Base-by-base conservation (phyloP, 2,329 filamentous ascomycete species). In the Emergomyces africanus region DNA sequence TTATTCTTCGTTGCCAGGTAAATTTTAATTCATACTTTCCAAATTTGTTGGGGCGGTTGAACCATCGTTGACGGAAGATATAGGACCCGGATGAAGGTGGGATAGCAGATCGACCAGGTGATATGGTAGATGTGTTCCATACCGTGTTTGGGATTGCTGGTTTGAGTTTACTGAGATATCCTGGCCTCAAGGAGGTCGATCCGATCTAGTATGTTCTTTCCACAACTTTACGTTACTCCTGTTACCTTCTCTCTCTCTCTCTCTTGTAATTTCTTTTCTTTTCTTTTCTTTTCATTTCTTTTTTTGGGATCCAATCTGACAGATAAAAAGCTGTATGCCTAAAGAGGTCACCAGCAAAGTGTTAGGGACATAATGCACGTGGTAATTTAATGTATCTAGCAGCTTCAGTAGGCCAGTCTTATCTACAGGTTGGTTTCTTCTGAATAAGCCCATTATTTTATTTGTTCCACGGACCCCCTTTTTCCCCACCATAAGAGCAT, bases 101-200 rank as follows among this genome's bases (percentile, higher is more conserved):
- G 12, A 83, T 99, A 64, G 86, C 92, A 5, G 94, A 99, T 75
- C 79, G 91, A 62, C 92, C 94, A 10, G 91, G 89, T 30, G 86
- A 99, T 68, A 90, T 92, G 86, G 92, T 96, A 25, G 94, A 99
- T 77, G 91, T 99, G 39, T 99, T 95, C 78, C 94, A 99, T 70
- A 97, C 94, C 0, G 78, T 85, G 57, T 99, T 99, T 71, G 90
- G 89, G 28, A 75, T 96, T 63, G 88, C 91, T 23, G 94, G 94
- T 1, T 75, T 99, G 65, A 95, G 90, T 70, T 79, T 99, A 59
- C 76, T 97, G 33, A 84, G 84, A 12, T 89, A 88, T 68, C 83
- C 87, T 6, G 89, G 85, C 0, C 74, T 96, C 49, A 81, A 87
- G 66, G 84, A 87, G 61, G 86, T 99, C 57, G 89, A 99, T 71